Evolutionary conservation across 1,139 yeast species (phyloP), one percentile per base, ranked within the genome.

Genomic region (Pichiaceae sp.): DNA sequence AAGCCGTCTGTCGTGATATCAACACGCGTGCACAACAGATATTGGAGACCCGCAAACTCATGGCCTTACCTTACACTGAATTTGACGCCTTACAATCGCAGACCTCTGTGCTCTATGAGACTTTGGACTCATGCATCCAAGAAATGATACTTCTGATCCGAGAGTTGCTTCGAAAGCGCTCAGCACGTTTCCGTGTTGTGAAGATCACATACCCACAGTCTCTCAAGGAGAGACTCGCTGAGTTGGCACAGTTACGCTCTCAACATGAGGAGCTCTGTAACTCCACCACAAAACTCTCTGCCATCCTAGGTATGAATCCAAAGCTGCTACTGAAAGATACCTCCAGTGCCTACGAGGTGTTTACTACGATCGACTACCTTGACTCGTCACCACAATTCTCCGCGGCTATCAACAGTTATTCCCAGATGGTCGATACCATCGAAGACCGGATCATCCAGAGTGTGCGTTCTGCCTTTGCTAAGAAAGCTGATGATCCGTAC

Each of bases 111-210:
- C 53, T 71, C 1, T 59, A 72, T 26, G 56, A 51, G 3, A 53
- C 63, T 2, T 70, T 79, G 70, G 80, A 77, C 31, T 65, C 62
- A 43, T 68, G 62, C 44, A 57, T 63, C 42, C 75, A 66, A 54
- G 82, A 63, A 54, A 80, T 74, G 58, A 73, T 66, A 38, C 69
- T 64, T 38, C 55, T 83, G 34, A 71, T 86, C 0, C 68, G 97
- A 45, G 96, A 87, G 46, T 59, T 83, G 11, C 64, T 83, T 27
- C 66, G 96, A 42, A 84, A 78, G 51, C 63, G 94, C 33, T 74
- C 77, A 14, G 94, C 84, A 40, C 78, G 77, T 44, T 82, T 82
- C 52, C 70, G 81, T 24, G 70, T 80, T 20, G 72, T 85, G 15
- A 71, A 78, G 44, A 66, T 85, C 14, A 63, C 65, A 26, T 70